Conservation (phyloP, 1,284 basidiomycete species). For the Pholiota adiposa region DNA sequence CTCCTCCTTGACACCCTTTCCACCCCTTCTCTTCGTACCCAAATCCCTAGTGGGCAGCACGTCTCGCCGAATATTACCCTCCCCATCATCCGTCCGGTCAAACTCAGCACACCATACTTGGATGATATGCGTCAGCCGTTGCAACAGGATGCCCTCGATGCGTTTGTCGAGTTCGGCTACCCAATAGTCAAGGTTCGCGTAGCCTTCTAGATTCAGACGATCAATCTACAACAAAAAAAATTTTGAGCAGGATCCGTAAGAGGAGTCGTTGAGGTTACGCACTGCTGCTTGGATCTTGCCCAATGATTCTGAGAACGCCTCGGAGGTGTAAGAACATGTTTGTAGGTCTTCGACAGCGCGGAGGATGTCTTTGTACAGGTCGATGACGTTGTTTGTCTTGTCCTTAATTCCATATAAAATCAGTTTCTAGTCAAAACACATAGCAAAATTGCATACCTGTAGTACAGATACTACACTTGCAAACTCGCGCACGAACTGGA, state of each 20-base stretch:
- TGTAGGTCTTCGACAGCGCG: conserved; percentile 86
- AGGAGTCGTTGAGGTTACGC: conserved; percentile 35
- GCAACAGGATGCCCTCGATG: conserved; percentile 85
- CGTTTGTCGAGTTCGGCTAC: conserved; percentile 86
- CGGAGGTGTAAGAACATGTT: conserved; percentile 83
- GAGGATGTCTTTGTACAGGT: conserved; percentile 86
- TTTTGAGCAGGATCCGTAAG: not conserved
- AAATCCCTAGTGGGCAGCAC: conserved; percentile 53
- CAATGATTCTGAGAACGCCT: conserved; percentile 82
- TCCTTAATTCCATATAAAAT: conserved; percentile 56
- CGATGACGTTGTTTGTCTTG: conserved; percentile 93
- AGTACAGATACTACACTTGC: conserved; percentile 89
- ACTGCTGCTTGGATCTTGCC: conserved; percentile 87
- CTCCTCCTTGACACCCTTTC: conserved; percentile 73
- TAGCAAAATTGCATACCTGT: conserved; percentile 62
- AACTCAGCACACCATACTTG: conserved; percentile 91
- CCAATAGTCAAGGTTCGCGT: conserved; percentile 98
- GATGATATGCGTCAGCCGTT: conserved; percentile 80
- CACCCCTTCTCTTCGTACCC: conserved; percentile 63
- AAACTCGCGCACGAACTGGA: conserved; percentile 94
- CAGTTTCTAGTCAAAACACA: not conserved
- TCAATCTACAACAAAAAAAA: conserved; percentile 70
- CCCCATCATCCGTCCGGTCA: conserved; percentile 68
- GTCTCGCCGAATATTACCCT: conserved; percentile 52
- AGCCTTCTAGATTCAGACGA: conserved; percentile 93